Conservation (phyloP, 2,329 filamentous ascomycete genomes). For the Arachnomyces sp. region DNA sequence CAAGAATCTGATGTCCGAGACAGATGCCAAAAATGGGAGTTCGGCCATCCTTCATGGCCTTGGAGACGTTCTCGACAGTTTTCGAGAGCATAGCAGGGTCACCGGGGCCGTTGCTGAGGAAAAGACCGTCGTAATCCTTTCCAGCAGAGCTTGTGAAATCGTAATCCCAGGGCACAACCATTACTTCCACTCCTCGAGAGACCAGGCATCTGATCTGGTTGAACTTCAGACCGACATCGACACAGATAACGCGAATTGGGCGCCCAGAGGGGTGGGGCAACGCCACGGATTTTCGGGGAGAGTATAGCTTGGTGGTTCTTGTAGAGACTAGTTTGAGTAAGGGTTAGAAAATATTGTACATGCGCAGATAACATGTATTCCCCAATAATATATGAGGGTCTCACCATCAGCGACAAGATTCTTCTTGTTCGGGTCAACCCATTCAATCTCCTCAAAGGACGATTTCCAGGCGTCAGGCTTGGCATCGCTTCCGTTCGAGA, state of each 20-base stretch:
- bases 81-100: constrained; percentile 77
- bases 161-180: constrained; percentile 94
- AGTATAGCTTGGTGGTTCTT: constrained; percentile 64
- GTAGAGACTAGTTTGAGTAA: constrained; percentile 58
- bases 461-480: constrained; percentile 39
- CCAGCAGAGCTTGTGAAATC: constrained; percentile 70
- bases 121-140: constrained; percentile 88
- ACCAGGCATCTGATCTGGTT: constrained; percentile 95
- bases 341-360: constrained; percentile 10
- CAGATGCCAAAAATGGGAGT: constrained; percentile 95
- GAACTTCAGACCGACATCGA: constrained; percentile 97
- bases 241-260: constrained; percentile 75
- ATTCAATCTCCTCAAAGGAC: constrained; percentile 72
- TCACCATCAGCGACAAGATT: constrained; percentile 94
- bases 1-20: constrained; percentile 86
- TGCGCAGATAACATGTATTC: too few species aligned
- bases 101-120: constrained; percentile 95
- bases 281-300: constrained; percentile 59
- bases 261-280: constrained; percentile 84
- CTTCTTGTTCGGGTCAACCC: constrained; percentile 83
- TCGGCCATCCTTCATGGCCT: constrained; percentile 66
- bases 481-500: constrained; percentile 21
- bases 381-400: constrained; percentile 23
- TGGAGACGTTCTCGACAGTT: constrained; percentile 71
- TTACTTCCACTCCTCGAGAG: constrained; percentile 80